Conservation (phyloP, 2,329 filamentous ascomycete species). For the Colletotrichum destructivum region DNA sequence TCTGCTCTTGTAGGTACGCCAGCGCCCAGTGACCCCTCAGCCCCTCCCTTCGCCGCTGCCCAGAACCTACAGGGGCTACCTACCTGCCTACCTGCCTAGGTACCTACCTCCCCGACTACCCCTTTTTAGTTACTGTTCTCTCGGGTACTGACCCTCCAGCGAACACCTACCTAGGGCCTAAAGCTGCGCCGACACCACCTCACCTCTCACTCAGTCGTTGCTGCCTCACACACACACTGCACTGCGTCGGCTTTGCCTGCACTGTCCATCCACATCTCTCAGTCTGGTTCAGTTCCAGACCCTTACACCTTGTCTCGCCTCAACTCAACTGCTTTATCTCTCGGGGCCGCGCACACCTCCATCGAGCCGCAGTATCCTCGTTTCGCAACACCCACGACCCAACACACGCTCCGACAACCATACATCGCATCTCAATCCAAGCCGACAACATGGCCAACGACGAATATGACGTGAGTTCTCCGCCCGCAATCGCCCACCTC, state of each 20-base stretch:
- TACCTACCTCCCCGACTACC: not conserved
- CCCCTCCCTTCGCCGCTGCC: constrained; percentile 5
- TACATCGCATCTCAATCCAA: constrained; percentile 44
- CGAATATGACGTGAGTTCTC: constrained; percentile 94
- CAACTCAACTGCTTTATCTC: constrained; percentile 42
- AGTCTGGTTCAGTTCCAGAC: constrained; percentile 41
- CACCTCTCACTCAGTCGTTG: constrained; percentile 24
- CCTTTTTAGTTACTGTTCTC: constrained; percentile 16
- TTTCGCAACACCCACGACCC: constrained; percentile 47
- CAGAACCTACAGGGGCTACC: not conserved
- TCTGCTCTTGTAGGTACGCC: not conserved
- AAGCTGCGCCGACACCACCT: constrained; percentile 37
- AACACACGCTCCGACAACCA: constrained; percentile 44
- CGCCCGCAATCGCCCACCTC: constrained; percentile 16
- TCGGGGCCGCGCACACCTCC: constrained; percentile 41
- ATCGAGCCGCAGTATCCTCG: constrained; percentile 34
- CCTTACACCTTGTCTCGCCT: constrained; percentile 41
- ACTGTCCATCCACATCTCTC: constrained; percentile 32
- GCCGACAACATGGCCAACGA: constrained; percentile 92
- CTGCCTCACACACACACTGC: constrained; percentile 23
- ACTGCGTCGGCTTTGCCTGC: constrained; percentile 19
- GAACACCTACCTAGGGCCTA: constrained; percentile 25
- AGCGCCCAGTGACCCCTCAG: not conserved
- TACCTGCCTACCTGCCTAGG: not conserved
- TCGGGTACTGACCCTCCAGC: constrained; percentile 15